Evolutionary conservation across 129 eudicot genomes (phyloP), one percentile per base, ranked within the genome.

Genomic region (Chrysanthemum makinoi): DNA sequence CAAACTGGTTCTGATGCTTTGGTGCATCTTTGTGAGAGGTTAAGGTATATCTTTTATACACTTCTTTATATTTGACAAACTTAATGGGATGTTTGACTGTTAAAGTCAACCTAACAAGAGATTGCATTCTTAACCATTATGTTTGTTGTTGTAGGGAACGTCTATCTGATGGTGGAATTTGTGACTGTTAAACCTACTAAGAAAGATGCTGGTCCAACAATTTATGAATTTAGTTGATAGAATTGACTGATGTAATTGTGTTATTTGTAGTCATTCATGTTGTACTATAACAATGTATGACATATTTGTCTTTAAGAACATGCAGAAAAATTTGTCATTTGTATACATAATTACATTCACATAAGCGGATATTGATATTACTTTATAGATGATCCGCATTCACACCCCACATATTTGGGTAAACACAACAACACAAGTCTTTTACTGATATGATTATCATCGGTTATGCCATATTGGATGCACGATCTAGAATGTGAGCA

Each of bases 1-100:
- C 80, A 96, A 79, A 89, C 93, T 16, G 95, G 94, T 56, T 84
- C 99, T 12, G 97, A 94, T 86, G 94, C 99, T 79, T 83, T 94
- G 81, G 99, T 79, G n/a, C 97, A 97, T 65, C 93, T 94, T 75
- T 94, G 99, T 83, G 97, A 73, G 74, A 87, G 90, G 80, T 54
- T 94, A 72, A 90, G 99, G 99, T 93, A 75, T 30, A 15, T 10
- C n/a, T 8, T 51, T 18, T 53, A 55, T 55, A 11, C n/a, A 6
- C 51, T 16, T 68, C 10, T 68, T 16, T 50, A 26, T 30, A 52
- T 53, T 52, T 28, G 14, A 16, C 15, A 11, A 9, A 39, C 9
- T 10, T 39, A 5, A 6, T 52, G 44, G 19, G 33, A 30, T 74
- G 48, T 43, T 26, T 56, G 61, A 56, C 39, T 46, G 26, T 63